phyloP scores from a whole-genome alignment of 805 yeast genomes.

The Wickerhamiella occidentalis region DNA sequence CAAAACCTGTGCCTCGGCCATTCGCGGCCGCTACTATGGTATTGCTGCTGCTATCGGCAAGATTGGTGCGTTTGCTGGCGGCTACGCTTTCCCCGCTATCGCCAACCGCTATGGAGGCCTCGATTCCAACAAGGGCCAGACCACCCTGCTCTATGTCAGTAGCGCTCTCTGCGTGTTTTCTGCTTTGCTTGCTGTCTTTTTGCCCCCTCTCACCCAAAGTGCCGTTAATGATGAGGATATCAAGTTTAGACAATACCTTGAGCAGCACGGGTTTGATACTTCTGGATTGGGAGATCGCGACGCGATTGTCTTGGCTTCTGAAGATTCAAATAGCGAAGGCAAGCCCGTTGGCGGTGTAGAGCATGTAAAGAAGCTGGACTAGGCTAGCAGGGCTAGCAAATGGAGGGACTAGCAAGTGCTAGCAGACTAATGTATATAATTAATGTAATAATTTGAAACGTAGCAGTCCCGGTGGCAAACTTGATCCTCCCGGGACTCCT shows the following conservation, averaged over 20 bases:
- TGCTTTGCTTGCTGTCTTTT: conserved; percentile 53
- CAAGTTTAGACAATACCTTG: conserved; percentile 55
- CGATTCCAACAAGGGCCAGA: conserved; percentile 36
- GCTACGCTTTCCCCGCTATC: conserved; percentile 77
- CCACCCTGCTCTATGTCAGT: conserved; percentile 73
- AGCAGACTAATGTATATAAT: too few relatives aligned
- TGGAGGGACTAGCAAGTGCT: too few relatives aligned
- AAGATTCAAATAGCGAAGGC: background rate
- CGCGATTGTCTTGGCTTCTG: background rate
- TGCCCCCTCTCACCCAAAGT: conserved; percentile 76
- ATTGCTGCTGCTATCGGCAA: conserved; percentile 87
- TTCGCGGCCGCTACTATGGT: conserved; percentile 85
- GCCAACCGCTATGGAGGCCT: conserved; percentile 44
- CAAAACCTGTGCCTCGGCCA: conserved; percentile 73
- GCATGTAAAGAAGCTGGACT: background rate
- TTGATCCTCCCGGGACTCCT: too few relatives aligned
- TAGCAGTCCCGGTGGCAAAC: too few relatives aligned
- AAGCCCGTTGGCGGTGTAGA: background rate
- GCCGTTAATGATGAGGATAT: conserved; percentile 70
- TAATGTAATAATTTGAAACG: too few relatives aligned
- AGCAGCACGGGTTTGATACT: conserved; percentile 57
- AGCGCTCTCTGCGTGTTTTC: conserved; percentile 65
- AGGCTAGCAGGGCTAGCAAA: background rate
- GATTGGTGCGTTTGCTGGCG: conserved; percentile 85
- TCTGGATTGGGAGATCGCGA: conserved; percentile 35